Conservation (phyloP, 495 filamentous ascomycete genomes). For the Neurospora tetraspora region DNA sequence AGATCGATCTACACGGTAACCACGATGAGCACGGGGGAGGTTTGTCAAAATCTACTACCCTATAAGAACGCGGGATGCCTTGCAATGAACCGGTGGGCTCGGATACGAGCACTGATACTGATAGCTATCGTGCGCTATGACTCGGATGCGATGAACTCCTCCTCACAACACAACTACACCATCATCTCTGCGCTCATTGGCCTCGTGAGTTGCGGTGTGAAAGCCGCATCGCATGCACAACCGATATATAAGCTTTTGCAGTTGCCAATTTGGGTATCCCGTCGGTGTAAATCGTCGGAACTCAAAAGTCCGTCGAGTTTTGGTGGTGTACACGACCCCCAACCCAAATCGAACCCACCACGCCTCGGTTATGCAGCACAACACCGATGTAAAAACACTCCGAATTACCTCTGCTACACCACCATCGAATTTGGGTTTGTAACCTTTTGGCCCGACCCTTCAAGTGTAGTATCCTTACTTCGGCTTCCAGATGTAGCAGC, state of each 20-base stretch:
- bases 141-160: not conserved
- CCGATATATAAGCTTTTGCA: not conserved
- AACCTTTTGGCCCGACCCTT: too few species aligned
- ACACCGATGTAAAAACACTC: not conserved
- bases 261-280: not conserved
- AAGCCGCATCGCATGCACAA: not conserved
- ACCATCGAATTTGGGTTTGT: not conserved
- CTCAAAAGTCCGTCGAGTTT: not conserved
- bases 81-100: not conserved
- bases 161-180: not conserved
- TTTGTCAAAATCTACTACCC: not conserved
- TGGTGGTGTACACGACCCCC: not conserved
- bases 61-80: not conserved
- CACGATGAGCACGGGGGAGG: not conserved
- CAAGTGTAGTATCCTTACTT: not conserved
- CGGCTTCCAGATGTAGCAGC: not conserved
- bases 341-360: not conserved
- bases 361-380: not conserved
- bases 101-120: not conserved
- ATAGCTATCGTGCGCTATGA: not conserved
- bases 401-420: not conserved
- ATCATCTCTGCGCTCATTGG: not conserved
- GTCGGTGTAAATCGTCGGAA: not conserved
- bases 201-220: not conserved
- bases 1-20: not conserved